Evolutionary conservation across 179 eudicot species (phyloP).

Genomic region (Silene noctiflora): DNA sequence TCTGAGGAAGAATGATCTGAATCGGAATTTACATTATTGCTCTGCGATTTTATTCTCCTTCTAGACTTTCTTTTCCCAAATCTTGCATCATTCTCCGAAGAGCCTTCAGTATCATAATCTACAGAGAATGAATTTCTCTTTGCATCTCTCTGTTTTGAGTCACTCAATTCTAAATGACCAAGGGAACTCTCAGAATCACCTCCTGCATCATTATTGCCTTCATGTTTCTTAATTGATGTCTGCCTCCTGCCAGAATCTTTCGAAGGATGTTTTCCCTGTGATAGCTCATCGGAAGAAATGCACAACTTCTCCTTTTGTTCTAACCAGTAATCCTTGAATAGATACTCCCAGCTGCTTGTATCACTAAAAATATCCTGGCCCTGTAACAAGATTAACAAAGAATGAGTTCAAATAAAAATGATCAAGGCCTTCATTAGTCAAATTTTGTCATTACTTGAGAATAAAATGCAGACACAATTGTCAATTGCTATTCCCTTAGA

Average conservation of each 20-base stretch:
- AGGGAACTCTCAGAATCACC: not conserved
- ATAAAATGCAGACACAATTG: not conserved
- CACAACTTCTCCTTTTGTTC: not conserved
- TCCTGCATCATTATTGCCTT: not conserved
- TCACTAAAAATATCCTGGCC: not conserved
- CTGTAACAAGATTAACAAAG: not conserved
- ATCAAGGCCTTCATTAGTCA: constrained; percentile 8
- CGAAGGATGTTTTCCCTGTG: not conserved
- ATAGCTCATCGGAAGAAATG: not conserved
- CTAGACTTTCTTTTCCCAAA: too few species aligned
- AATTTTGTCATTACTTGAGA: not conserved
- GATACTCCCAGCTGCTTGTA: not conserved
- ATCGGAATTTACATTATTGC: constrained; percentile 51
- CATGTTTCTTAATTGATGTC: not conserved
- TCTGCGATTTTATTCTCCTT: constrained; percentile 41
- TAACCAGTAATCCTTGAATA: too few species aligned
- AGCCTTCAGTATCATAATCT: constrained; percentile 45
- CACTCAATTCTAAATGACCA: not conserved
- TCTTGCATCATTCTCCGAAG: constrained; percentile 36
- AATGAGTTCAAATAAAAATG: not conserved
- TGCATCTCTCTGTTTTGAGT: too few species aligned
- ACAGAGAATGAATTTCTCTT: not conserved
- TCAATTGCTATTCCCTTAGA: too few species aligned
- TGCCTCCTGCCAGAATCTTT: not conserved
- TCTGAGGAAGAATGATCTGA: constrained; percentile 51